Conservation (phyloP, 371 early-diverging fungal genomes). For the Polyrhizophydium stewartii region DNA sequence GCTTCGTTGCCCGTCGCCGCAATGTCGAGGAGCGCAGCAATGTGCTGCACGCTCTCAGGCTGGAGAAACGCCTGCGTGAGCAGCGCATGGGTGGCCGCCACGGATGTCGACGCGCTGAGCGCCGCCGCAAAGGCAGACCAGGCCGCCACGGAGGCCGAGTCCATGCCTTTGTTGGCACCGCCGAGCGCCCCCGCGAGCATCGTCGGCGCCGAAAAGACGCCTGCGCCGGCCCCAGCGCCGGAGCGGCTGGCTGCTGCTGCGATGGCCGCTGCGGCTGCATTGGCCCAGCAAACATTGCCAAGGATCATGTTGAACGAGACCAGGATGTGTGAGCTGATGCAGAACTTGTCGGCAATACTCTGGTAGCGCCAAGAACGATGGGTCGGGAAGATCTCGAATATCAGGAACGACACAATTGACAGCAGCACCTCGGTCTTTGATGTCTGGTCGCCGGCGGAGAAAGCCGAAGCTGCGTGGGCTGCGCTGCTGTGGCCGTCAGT, state of each 20-base stretch:
- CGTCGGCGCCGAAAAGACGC: no score
- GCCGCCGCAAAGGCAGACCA: conserved; percentile 5
- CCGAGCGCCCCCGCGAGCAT: conserved; percentile 14
- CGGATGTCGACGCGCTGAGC: background rate
- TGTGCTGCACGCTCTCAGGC: conserved; percentile 14
- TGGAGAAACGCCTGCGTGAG: conserved; percentile 9
- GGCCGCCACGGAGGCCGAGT: conserved; percentile 9
- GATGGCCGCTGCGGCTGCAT: background rate
- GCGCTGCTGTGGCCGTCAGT: background rate
- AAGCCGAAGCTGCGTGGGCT: no score
- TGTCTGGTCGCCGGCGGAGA: background rate
- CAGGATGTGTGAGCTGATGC: conserved; percentile 27
- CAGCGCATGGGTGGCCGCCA: background rate
- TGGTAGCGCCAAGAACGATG: conserved; percentile 35
- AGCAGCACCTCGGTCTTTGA: conserved; percentile 21
- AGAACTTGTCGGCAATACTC: conserved; percentile 21
- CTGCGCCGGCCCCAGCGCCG: no score
- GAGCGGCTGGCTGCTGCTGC: background rate
- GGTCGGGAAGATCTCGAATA: conserved; percentile 33
- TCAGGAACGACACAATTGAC: conserved; percentile 26
- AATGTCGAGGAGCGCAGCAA: conserved; percentile 29
- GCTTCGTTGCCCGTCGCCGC: conserved; percentile 15
- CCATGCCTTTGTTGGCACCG: conserved; percentile 7
- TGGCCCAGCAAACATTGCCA: conserved; percentile 12
- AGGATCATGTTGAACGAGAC: conserved; percentile 22